Evolutionary conservation across 2,329 filamentous ascomycete species (phyloP).

Genomic region (Mycosphaerelloides madeirae): DNA sequence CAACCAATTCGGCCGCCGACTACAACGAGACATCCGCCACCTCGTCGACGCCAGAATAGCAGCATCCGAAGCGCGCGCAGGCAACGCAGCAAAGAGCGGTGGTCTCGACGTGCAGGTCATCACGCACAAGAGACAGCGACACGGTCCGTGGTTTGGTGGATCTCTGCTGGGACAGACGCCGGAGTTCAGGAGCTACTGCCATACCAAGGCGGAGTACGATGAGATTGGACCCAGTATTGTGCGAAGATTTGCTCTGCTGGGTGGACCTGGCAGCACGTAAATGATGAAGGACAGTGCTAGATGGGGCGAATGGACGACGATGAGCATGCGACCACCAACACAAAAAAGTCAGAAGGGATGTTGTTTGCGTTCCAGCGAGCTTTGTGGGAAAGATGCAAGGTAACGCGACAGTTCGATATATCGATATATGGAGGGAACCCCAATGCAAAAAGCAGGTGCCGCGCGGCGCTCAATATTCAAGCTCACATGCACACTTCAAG

Average conservation of each 20-base stretch:
- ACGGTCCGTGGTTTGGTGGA: slow-evolving; percentile 97
- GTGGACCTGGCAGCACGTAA: slow-evolving; percentile 80
- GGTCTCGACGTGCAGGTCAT: slow-evolving; percentile 96
- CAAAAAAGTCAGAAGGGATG: no score
- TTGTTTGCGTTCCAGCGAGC: no score
- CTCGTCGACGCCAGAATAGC: slow-evolving; percentile 89
- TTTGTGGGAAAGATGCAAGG: no score
- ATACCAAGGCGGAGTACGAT: slow-evolving; percentile 75
- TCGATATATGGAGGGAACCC: no score
- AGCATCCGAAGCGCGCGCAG: slow-evolving; percentile 85
- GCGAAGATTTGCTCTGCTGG: slow-evolving; percentile 85
- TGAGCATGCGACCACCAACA: no score
- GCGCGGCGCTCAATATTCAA: no score
- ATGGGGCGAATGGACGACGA: no score
- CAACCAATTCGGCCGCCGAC: slow-evolving; percentile 92
- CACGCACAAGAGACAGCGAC: slow-evolving; percentile 92
- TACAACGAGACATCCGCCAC: slow-evolving; percentile 96
- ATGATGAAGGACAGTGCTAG: background rate
- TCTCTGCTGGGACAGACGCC: slow-evolving; percentile 94
- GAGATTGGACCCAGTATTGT: slow-evolving; percentile 96
- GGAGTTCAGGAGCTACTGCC: slow-evolving; percentile 97
- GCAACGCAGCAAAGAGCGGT: slow-evolving; percentile 78
- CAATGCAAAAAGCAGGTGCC: no score
- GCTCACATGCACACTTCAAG: no score
- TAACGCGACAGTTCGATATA: no score